Base-by-base conservation (phyloP, 2,329 filamentous ascomycete genomes). In the Xylaria multiplex region DNA sequence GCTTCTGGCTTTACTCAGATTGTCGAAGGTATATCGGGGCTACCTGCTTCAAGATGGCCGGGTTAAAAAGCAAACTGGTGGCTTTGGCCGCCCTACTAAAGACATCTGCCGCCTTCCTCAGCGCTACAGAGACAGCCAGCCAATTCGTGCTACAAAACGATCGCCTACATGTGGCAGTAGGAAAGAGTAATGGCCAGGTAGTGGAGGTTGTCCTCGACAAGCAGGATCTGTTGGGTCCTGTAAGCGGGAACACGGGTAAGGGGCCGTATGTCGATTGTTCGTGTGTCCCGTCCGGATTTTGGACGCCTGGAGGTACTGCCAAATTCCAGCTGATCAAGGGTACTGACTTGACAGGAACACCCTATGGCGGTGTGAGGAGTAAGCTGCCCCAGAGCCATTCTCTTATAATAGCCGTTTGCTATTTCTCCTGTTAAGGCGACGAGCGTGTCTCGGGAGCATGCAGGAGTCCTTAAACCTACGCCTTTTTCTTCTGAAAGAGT, bases 221-320 rank as follows among this genome's bases (percentile, higher is more conserved):
- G n/a, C 72, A 78, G 48, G 83, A 88, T 68, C 79, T 89, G 1
- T 79, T 89, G 1, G 85, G 86, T 3, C 76, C 78, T 1, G 61
- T 73, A 9, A 77, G 75, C 9, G 81, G 81, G 7, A 77, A 76
- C 24, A 79, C 75, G 2, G 86, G 86, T 19, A 71, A 69, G 32
- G 86, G 86, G 0, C 85, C 86, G 0, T 89, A 89, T 71, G 82
- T 89, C 2, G 87, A 90, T 73, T 90, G 88, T 74, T 87, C 88
- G 72, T 90, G 73, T 73, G 84, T 81, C 0, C 86, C 86, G 0
- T 81, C 80, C 0, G 88, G 88, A 0, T 84, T 83, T 68, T 90
- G 86, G 77, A 88, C 86, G 0, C 85, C 87, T 0, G 87, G 86
- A 0, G 78, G 78, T 4, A 83, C 82, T 4, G 81, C 84, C 1